phyloP scores from a whole-genome alignment of 805 yeast species.

The Nakazawaea molendinolei region DNA sequence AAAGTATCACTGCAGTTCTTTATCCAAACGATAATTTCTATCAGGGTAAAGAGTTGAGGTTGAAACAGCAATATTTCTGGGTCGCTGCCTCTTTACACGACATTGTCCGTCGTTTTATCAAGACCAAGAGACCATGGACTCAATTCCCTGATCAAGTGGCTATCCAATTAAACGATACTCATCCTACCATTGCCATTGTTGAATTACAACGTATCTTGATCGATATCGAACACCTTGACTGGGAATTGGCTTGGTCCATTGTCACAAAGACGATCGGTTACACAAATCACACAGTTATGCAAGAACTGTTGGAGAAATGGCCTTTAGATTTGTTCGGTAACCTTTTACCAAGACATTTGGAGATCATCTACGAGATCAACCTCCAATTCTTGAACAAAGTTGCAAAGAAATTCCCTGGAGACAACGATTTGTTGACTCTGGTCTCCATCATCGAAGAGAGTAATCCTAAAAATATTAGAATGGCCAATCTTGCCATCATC shows the following conservation, averaged over 20 bases:
- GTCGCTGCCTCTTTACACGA: slow-evolving; percentile 91
- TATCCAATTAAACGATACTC: slow-evolving; percentile 91
- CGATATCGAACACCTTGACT: slow-evolving; percentile 72
- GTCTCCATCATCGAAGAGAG: slow-evolving; percentile 86
- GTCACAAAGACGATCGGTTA: slow-evolving; percentile 80
- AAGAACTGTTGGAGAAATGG: slow-evolving; percentile 95
- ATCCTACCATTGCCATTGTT: slow-evolving; percentile 86
- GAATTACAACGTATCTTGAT: slow-evolving; percentile 83
- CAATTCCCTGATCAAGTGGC: slow-evolving; percentile 84
- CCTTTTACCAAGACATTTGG: slow-evolving; percentile 85
- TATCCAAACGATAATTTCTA: slow-evolving; percentile 94
- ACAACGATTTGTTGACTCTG: slow-evolving; percentile 53
- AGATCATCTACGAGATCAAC: slow-evolving; percentile 83
- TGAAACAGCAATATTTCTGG: slow-evolving; percentile 96
- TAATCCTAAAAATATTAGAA: slow-evolving; percentile 74
- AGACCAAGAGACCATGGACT: slow-evolving; percentile 67
- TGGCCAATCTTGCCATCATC: slow-evolving; percentile 87
- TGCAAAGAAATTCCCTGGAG: slow-evolving; percentile 70
- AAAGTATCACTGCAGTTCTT: slow-evolving; percentile 84
- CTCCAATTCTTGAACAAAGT: slow-evolving; percentile 71
- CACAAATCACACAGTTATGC: slow-evolving; percentile 93
- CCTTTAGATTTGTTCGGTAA: slow-evolving; percentile 75
- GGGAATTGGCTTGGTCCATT: slow-evolving; percentile 84
- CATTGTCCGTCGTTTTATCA: slow-evolving; percentile 83
- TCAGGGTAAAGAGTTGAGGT: slow-evolving; percentile 83